A percentile compares a stretch with the other conserved stretches of the same genome.
phyloP scores from a whole-genome alignment of 192 early-diverging fungal species.

The Podila clonocystis region DNA sequence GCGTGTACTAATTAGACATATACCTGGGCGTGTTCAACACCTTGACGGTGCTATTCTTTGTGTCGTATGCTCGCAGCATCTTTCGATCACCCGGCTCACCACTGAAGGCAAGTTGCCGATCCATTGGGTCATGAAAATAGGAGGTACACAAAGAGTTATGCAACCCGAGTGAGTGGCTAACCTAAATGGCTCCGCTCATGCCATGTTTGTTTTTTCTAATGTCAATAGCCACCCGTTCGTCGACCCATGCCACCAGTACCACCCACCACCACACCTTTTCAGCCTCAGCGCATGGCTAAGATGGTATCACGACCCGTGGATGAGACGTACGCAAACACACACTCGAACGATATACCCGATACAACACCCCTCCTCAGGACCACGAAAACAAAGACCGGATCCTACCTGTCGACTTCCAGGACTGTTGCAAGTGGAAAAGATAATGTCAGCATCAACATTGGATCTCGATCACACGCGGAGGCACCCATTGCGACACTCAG shows the following conservation, averaged over 20 bases:
- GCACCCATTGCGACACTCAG: conserved; percentile 27
- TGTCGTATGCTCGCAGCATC: conserved; percentile 57
- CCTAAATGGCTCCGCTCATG: too few relatives aligned
- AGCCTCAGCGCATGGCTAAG: conserved; percentile 8
- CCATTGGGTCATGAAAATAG: too few relatives aligned
- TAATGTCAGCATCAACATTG: neutral
- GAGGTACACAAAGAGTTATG: neutral
- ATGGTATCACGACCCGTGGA: neutral
- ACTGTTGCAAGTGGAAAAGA: neutral
- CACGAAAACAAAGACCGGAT: neutral
- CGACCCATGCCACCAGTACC: conserved; percentile 15
- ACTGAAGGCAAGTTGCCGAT: conserved; percentile 39
- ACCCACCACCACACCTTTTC: conserved; percentile 33
- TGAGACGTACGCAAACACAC: neutral
- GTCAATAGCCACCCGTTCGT: conserved; percentile 12
- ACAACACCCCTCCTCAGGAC: conserved; percentile 17
- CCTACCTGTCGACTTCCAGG: neutral
- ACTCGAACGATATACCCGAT: neutral
- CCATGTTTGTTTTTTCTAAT: neutral
- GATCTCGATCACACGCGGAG: neutral
- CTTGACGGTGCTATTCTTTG: conserved; percentile 44
- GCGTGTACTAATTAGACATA: conserved; percentile 19
- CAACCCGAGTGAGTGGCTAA: neutral
- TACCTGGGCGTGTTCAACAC: conserved; percentile 49
- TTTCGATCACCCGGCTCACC: conserved; percentile 55